Conservation (phyloP, 2,329 filamentous ascomycete genomes). For the Cladophialophora bantiana region DNA sequence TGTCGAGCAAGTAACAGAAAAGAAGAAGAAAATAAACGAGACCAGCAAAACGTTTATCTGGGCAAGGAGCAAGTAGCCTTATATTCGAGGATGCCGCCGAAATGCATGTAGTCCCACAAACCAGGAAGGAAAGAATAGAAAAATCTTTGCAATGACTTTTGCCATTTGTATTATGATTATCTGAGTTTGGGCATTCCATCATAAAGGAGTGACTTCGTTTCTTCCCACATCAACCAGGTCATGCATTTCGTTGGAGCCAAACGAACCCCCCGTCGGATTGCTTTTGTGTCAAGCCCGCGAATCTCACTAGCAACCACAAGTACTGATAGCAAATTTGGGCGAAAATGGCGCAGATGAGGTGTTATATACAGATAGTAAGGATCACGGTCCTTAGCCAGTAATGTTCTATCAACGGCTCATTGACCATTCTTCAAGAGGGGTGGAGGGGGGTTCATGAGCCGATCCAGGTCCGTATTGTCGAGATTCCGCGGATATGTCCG, state of each 20-base stretch:
- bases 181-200: background rate
- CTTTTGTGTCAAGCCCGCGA: slow-evolving; percentile 12
- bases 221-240: slow-evolving; percentile 1
- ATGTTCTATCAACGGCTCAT: background rate
- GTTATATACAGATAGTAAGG: background rate
- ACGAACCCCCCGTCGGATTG: background rate
- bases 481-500: background rate
- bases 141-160: background rate
- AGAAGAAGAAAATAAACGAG: too few species aligned
- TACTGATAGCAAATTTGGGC: background rate
- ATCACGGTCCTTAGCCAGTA: background rate
- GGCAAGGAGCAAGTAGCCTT: too few species aligned
- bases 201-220: slow-evolving; percentile 7
- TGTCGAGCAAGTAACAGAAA: too few species aligned
- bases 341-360: background rate
- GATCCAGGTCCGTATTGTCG: background rate
- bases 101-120: background rate
- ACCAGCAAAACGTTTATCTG: too few species aligned
- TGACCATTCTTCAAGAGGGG: background rate
- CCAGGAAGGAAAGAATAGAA: background rate
- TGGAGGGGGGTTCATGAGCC: background rate
- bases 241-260: slow-evolving; percentile 3
- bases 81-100: background rate
- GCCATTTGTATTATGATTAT: slow-evolving; percentile 14
- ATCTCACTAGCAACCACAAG: background rate